Percentiles rank a stretch among this genome's conserved stretches.
Conservation (phyloP, 371 early-diverging fungal genomes). For the Mortierella sp. region DNA sequence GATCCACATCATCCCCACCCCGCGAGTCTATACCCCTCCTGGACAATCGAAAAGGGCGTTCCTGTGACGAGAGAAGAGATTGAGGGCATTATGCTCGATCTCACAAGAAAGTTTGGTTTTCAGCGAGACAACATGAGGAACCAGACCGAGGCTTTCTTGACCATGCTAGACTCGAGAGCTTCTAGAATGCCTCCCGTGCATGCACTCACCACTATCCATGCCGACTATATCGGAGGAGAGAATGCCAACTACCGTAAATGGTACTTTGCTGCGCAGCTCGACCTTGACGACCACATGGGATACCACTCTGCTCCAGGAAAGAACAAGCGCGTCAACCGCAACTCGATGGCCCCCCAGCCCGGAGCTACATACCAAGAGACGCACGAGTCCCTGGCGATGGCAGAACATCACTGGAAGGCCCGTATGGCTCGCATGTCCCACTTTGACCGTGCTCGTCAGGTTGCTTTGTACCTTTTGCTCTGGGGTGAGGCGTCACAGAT, state of each 20-base stretch:
- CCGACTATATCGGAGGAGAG: slow-evolving; percentile 87
- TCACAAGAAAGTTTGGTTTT: slow-evolving; percentile 78
- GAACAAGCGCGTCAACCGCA: slow-evolving; percentile 43
- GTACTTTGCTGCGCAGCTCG: slow-evolving; percentile 85
- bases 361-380: slow-evolving; percentile 21
- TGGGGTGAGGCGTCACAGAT: slow-evolving; percentile 91
- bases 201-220: slow-evolving; percentile 81
- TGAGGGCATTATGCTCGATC: slow-evolving; percentile 67
- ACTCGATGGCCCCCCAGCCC: slow-evolving; percentile 15
- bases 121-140: slow-evolving; percentile 82
- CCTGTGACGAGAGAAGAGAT: slow-evolving; percentile 73
- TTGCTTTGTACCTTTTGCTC: slow-evolving; percentile 80
- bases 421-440: slow-evolving; percentile 76
- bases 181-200: slow-evolving; percentile 78
- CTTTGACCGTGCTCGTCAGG: slow-evolving; percentile 72
- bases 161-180: slow-evolving; percentile 86
- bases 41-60: slow-evolving; percentile 67
- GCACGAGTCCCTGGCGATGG: slow-evolving; percentile 41
- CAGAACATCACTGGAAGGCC: slow-evolving; percentile 73
- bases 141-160: slow-evolving; percentile 78
- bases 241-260: slow-evolving; percentile 85
- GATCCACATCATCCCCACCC: slow-evolving; percentile 10
- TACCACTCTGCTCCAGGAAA: slow-evolving; percentile 55
- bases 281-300: slow-evolving; percentile 67
- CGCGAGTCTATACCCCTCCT: slow-evolving; percentile 70